Percentiles rank a stretch among this genome's conserved stretches.
Conservation (phyloP, 441 rosid genomes). For the Pelargonium cotyledonis region DNA sequence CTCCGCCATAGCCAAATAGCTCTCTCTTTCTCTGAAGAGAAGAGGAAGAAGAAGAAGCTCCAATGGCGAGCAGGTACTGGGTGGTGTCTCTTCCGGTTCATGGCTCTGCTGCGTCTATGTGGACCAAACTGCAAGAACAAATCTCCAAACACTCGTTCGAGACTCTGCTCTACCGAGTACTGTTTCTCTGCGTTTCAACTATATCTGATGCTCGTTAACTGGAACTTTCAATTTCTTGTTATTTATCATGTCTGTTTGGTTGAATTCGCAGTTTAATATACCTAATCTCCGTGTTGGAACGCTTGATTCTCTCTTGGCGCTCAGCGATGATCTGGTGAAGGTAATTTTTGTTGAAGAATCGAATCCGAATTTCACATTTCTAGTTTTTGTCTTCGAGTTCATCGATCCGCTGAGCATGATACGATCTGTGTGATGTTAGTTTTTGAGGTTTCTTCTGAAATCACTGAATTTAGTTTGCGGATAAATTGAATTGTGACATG, state of each 20-base stretch:
- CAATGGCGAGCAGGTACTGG: conserved; percentile 92
- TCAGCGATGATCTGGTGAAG: conserved; percentile 90
- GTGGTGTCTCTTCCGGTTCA: conserved; percentile 81
- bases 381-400: background rate
- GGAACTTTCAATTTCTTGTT: background rate
- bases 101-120: conserved; percentile 59
- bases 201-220: background rate
- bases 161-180: conserved; percentile 89
- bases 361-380: background rate
- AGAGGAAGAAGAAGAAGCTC: background rate
- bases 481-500: background rate
- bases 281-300: conserved; percentile 98
- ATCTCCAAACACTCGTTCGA: conserved; percentile 94
- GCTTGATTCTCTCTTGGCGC: conserved; percentile 87
- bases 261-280: conserved; percentile 64
- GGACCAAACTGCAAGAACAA: conserved; percentile 79
- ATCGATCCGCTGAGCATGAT: background rate
- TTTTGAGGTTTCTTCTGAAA: too few species aligned
- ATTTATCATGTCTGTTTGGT: conserved; percentile 5
- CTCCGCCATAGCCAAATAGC: background rate
- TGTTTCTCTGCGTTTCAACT: background rate
- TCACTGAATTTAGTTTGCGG: too few species aligned
- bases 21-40: background rate
- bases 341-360: conserved; percentile 29
- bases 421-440: conserved; percentile 14